Evolutionary conservation across 192 early-diverging fungal species (phyloP), one percentile per base, ranked within the genome.

Genomic region (Dispira simplex): DNA sequence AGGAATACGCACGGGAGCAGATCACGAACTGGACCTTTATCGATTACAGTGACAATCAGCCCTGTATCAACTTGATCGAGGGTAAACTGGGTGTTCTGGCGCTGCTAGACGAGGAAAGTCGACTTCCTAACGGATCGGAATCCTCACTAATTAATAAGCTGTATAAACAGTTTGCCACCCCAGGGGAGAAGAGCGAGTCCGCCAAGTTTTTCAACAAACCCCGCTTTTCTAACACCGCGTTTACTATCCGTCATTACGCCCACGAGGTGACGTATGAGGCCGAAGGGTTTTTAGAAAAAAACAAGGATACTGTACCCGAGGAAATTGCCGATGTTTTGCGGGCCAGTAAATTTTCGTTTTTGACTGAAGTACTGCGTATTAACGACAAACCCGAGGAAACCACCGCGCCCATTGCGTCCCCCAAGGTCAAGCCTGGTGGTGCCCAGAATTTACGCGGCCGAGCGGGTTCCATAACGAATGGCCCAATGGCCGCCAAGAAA

Each of bases 21-120:
- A 91, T 99, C 70, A 63, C 66, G 32, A 83, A 89, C 68, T 99
- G 97, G 97, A 92, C 89, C 28, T 95, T 95, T 64, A 96, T 99
- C 63, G 92, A 99, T 64, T 99, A 97, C 75, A 91, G 90, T 70
- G 97, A 99, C 73, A 99, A 99, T 69, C 91, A 95, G 74, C 89
- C 91, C 10, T 97, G 95, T 82, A 97, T 97, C 56, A 93, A 99
- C 65, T 80, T 99, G 74, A 99, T 99, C 67, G 97, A 99, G 71
- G 90, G 87, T 73, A 87, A 87, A 65, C 75, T 96, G 18, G 96
- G 96, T 64, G 91, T 99, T 48, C 78, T 99, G 27, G 84, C 90
- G n/a, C 77, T 99, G 58, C 76, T 99, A 48, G 96, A 99, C 75
- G 96, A 99, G 78, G 93, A 91, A 75, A 81, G 81, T 52, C 73